Conservation (phyloP, 768 basidiomycete genomes). For the Leccinum boreale region DNA sequence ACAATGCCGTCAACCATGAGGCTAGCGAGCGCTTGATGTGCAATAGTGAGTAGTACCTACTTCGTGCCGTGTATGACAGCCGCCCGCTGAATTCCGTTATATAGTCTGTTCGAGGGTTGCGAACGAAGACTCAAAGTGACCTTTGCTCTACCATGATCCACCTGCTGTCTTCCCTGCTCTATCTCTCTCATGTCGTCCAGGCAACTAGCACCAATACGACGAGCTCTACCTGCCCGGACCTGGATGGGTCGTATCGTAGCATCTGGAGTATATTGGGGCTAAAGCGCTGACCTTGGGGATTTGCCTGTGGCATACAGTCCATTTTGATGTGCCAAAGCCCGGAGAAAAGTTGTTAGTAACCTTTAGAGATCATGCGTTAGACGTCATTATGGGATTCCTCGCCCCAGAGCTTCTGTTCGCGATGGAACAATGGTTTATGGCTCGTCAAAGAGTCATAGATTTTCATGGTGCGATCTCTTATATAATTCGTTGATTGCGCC, state of each 20-base stretch:
- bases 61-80: no score
- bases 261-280: neutral
- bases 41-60: no score
- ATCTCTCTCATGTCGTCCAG: no score
- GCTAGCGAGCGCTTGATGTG: neutral
- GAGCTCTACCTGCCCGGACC: no score
- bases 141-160: no score
- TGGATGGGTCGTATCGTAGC: neutral
- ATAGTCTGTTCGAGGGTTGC: no score
- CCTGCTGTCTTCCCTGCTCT: no score
- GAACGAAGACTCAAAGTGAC: no score
- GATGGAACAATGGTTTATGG: neutral
- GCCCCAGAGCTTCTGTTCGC: neutral
- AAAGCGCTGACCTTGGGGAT: neutral
- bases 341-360: neutral
- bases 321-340: neutral
- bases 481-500: neutral
- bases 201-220: no score
- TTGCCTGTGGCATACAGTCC: neutral
- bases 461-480: neutral
- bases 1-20: neutral
- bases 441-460: neutral
- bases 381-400: neutral
- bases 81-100: no score
- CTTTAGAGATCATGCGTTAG: neutral